phyloP scores from a whole-genome alignment of 2,329 filamentous ascomycete genomes.

The Aspergillus sp. region DNA sequence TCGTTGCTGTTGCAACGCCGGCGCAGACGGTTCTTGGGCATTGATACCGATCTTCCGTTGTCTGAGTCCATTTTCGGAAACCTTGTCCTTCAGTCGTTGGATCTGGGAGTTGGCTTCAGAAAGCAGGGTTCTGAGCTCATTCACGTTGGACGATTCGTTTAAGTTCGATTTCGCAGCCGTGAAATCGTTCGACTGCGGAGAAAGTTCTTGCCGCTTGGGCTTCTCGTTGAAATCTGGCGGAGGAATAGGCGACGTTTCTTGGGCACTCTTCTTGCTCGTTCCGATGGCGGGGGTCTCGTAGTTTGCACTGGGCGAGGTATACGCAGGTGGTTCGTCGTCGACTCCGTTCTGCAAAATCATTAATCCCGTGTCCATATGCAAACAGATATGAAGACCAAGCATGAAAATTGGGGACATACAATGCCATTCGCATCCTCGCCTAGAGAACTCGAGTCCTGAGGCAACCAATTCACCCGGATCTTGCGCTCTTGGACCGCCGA shows the following conservation, averaged over 20 bases:
- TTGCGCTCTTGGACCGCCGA: constrained; percentile 80
- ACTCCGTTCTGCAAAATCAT: constrained; percentile 13
- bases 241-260: constrained; percentile 26
- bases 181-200: constrained; percentile 29
- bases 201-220: constrained; percentile 31
- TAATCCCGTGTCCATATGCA: too few species aligned
- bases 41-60: constrained; percentile 63
- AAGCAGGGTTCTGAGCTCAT: constrained; percentile 65
- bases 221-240: constrained; percentile 29
- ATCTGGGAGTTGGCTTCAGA: constrained; percentile 68
- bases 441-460: constrained; percentile 44
- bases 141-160: constrained; percentile 41
- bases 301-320: constrained; percentile 47
- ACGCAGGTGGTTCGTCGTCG: constrained; percentile 45
- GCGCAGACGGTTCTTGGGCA: constrained; percentile 43
- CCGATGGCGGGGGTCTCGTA: constrained; percentile 40
- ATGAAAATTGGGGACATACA: constrained; percentile 17
- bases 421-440: constrained; percentile 26
- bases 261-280: constrained; percentile 35
- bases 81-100: constrained; percentile 55
- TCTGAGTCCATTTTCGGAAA: constrained; percentile 61
- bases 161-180: constrained; percentile 42
- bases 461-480: constrained; percentile 82
- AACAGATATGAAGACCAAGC: neutral
- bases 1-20: constrained; percentile 47